Evolutionary conservation across 768 basidiomycete species (phyloP).

Genomic region (Nidularia sp.): DNA sequence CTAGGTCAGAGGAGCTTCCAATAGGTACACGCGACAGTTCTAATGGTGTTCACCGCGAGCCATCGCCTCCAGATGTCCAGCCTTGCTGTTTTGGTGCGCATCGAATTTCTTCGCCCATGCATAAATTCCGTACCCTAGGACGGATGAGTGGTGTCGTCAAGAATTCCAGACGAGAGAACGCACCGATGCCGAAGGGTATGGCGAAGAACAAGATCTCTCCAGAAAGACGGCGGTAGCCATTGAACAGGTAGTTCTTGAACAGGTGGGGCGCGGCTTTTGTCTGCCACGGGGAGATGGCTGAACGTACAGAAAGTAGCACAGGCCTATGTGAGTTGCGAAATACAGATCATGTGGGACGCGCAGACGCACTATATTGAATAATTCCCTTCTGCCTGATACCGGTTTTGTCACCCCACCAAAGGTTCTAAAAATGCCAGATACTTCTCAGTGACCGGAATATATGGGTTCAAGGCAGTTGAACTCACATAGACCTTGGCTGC

Average conservation of each 20-base stretch:
- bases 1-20: background rate
- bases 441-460: background rate
- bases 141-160: background rate
- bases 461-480: conserved; percentile 6
- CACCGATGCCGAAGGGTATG: conserved; percentile 75
- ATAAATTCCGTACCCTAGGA: conserved; percentile 71
- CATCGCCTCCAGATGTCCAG: conserved; percentile 56
- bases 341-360: background rate
- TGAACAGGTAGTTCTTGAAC: conserved; percentile 76
- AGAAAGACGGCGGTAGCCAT: conserved; percentile 76
- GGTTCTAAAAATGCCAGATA: conserved; percentile 45
- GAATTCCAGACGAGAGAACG: conserved; percentile 23
- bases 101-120: conserved; percentile 73
- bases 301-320: background rate
- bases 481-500: conserved; percentile 82
- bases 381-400: conserved; percentile 71
- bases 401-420: conserved; percentile 87
- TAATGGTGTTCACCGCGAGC: conserved; percentile 26
- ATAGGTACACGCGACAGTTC: conserved; percentile 2
- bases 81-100: conserved; percentile 72
- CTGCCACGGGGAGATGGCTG: conserved; percentile 83
- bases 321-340: conserved; percentile 1
- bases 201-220: conserved; percentile 75
- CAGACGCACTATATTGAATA: conserved; percentile 70
- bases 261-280: conserved; percentile 69